A percentile compares a stretch with the other conserved stretches of the same genome.
phyloP scores from a whole-genome alignment of 331 rosid species.

The Ulmus americana region DNA sequence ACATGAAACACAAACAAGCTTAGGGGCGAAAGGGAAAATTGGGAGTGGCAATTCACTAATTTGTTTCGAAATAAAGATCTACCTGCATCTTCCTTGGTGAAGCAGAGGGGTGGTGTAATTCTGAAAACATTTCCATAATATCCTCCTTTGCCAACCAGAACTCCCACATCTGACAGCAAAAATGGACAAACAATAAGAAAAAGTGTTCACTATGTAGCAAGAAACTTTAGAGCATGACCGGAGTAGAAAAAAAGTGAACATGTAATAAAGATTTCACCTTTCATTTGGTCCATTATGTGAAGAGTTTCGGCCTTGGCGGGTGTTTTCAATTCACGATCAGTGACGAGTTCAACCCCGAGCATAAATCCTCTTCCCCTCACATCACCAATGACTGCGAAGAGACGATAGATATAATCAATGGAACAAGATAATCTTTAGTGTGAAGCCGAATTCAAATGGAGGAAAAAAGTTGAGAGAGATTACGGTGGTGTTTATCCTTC shows the following conservation, averaged over 20 bases:
- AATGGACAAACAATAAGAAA: not conserved
- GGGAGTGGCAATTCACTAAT: not conserved
- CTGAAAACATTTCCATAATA: constrained; percentile 82
- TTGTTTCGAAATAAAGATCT: not conserved
- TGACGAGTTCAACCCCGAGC: constrained; percentile 90
- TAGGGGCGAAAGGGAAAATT: not conserved
- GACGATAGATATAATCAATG: not conserved
- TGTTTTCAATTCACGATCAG: constrained; percentile 63
- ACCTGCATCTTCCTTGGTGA: constrained; percentile 93
- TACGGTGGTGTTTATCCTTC: constrained; percentile 74
- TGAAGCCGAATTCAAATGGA: not conserved
- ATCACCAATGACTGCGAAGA: constrained; percentile 65
- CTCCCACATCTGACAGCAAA: constrained; percentile 59
- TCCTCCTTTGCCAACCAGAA: constrained; percentile 80
- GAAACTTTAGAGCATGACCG: not conserved
- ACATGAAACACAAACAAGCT: constrained; percentile 10
- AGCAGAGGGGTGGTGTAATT: constrained; percentile 87
- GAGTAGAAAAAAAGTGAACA: constrained; percentile 1
- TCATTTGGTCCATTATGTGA: constrained; percentile 71
- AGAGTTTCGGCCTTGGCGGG: constrained; percentile 76
- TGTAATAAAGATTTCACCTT: constrained; percentile 36
- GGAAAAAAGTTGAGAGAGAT: not conserved
- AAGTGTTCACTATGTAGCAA: not conserved
- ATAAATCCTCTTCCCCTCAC: constrained; percentile 85
- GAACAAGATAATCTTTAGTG: not conserved